Conservation (phyloP, 179 eudicot species). For the Pouteria campechiana region DNA sequence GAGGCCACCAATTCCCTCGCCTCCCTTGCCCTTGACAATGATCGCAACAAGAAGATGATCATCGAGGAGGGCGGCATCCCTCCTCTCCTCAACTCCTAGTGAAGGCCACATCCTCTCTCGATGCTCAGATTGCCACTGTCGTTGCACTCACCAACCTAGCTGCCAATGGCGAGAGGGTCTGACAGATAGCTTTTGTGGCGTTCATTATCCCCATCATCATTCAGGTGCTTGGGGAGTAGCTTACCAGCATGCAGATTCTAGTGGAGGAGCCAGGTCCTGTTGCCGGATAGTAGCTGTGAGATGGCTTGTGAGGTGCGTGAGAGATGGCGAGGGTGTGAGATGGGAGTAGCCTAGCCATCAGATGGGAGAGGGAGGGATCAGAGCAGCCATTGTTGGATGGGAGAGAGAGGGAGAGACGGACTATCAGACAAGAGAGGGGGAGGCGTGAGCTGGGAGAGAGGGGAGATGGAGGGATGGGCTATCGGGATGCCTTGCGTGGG, state of each 20-base stretch:
- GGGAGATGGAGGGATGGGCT: not conserved
- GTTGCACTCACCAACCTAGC: slow-evolving; percentile 22
- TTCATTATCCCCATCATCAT: slow-evolving; percentile 40
- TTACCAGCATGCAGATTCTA: slow-evolving; percentile 43
- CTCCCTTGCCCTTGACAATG: slow-evolving; percentile 48
- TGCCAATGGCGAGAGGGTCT: slow-evolving; percentile 28
- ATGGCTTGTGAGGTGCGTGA: slow-evolving; percentile 58
- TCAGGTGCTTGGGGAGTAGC: slow-evolving; percentile 35
- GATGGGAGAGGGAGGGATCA: too few relatives aligned
- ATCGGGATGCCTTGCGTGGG: too few relatives aligned
- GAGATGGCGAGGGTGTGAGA: too few relatives aligned
- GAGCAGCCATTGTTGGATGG: too few relatives aligned
- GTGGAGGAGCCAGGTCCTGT: too few relatives aligned
- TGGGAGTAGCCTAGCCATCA: too few relatives aligned
- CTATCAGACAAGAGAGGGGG: not conserved
- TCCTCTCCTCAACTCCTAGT: slow-evolving; percentile 51
- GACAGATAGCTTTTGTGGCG: slow-evolving; percentile 18
- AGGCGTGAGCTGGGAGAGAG: too few relatives aligned
- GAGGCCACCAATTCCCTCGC: slow-evolving; percentile 51
- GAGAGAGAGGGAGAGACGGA: not conserved
- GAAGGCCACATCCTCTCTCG: slow-evolving; percentile 32
- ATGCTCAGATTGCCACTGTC: slow-evolving; percentile 56
- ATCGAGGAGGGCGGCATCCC: slow-evolving; percentile 70
- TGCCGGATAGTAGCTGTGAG: too few relatives aligned
- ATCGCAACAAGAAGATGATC: slow-evolving; percentile 65